Evolutionary conservation across 768 basidiomycete species (phyloP).

Genomic region (Galerina sulciceps): DNA sequence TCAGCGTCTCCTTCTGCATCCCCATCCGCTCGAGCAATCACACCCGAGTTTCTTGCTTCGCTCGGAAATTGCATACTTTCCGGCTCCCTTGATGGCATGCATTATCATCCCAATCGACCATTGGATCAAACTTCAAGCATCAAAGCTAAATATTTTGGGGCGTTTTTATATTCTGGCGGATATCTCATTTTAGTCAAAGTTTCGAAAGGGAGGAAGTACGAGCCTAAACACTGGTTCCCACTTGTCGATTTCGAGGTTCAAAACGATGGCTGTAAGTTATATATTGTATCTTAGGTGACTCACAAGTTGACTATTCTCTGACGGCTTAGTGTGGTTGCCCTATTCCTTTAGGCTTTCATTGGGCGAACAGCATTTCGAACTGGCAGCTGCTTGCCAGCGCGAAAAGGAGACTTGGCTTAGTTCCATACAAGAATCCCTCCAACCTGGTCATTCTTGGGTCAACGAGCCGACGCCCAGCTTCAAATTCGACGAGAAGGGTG

Average conservation of each 20-base stretch:
- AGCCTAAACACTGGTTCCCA: slow-evolving; percentile 88
- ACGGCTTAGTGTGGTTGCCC: slow-evolving; percentile 68
- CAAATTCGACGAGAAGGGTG: slow-evolving; percentile 47
- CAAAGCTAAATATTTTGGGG: slow-evolving; percentile 86
- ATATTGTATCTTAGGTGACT: neutral
- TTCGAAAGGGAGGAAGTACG: slow-evolving; percentile 78
- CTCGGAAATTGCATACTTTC: slow-evolving; percentile 81
- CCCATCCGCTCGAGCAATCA: slow-evolving; percentile 40
- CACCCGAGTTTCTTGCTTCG: slow-evolving; percentile 66
- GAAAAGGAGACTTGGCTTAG: slow-evolving; percentile 91
- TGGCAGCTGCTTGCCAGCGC: slow-evolving; percentile 80
- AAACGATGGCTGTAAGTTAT: slow-evolving; percentile 73
- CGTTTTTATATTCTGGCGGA: slow-evolving; percentile 86
- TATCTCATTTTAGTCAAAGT: slow-evolving; percentile 90
- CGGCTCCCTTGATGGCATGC: slow-evolving; percentile 88
- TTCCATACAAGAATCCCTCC: slow-evolving; percentile 60
- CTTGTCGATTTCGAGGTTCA: slow-evolving; percentile 73
- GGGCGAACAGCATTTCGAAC: slow-evolving; percentile 77
- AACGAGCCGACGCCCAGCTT: slow-evolving; percentile 71
- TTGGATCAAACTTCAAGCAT: slow-evolving; percentile 51
- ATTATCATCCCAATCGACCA: slow-evolving; percentile 56
- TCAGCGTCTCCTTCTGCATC: slow-evolving; percentile 30
- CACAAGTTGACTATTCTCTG: neutral
- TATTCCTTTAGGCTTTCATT: slow-evolving; percentile 78
- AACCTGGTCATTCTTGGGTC: slow-evolving; percentile 50